Percentiles rank a stretch among this genome's conserved stretches.
Evolutionary conservation across 495 filamentous ascomycete species (phyloP).

Genomic region (Wilcoxina mikolae): DNA sequence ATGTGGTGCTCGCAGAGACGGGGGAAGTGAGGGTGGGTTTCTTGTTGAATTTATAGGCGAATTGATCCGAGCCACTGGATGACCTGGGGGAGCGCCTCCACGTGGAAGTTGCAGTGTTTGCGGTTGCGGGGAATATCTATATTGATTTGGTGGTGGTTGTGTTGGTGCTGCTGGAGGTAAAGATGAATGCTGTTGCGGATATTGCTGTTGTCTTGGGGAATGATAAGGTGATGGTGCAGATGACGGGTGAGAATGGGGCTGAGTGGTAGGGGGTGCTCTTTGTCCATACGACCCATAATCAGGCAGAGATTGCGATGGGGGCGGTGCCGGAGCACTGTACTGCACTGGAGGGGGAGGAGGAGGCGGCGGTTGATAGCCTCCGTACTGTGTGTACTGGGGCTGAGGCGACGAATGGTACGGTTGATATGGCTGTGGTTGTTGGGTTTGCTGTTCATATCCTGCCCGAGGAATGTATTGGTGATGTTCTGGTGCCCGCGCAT

Average conservation of each 20-base stretch:
- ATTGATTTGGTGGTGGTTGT: conserved; percentile 6
- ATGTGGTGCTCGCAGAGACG: conserved; percentile 8
- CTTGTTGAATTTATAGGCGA: conserved; percentile 16
- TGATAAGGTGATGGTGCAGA: conserved; percentile 24
- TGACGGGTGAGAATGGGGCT: conserved; percentile 18
- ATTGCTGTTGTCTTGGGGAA: conserved; percentile 19
- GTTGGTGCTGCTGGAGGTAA: neutral
- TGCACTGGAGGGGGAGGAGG: conserved; percentile 9
- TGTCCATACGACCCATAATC: conserved; percentile 20
- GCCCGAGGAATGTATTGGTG: conserved; percentile 20
- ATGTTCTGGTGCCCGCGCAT: conserved; percentile 12
- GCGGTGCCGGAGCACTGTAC: conserved; percentile 14
- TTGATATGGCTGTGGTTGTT: neutral
- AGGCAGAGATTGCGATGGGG: conserved; percentile 3
- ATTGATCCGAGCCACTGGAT: conserved; percentile 12
- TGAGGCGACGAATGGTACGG: conserved; percentile 14
- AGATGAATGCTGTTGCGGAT: conserved; percentile 18
- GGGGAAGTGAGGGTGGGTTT: conserved; percentile 9
- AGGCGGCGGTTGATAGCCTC: conserved; percentile 17
- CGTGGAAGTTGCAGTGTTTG: neutral
- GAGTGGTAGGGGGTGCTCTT: conserved; percentile 9
- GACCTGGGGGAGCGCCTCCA: conserved; percentile 5
- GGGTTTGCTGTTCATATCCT: conserved; percentile 15
- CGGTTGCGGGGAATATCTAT: conserved; percentile 3
- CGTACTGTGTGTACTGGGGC: conserved; percentile 15